Base-by-base conservation (phyloP, 768 basidiomycete species). In the Mycena rebaudengoi region DNA sequence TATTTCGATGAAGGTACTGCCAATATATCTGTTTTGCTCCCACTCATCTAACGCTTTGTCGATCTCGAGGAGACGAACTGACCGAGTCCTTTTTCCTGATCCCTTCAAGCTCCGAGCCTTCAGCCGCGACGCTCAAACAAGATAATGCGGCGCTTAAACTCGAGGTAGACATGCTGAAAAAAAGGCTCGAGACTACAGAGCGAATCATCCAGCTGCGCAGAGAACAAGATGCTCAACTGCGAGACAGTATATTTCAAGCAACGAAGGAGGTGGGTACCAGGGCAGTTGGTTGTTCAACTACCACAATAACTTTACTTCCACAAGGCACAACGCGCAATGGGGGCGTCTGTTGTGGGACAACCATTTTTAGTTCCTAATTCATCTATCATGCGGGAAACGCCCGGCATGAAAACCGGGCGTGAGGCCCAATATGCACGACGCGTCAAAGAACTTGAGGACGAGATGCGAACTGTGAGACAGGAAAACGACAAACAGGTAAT, bases 401-500 rank as follows among this genome's bases (percentile, higher is more conserved):
- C 66, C 11, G 66, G 66, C 43, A 64, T 64, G 18, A 68, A 68
- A 49, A 58, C 62, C 26, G 58, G 62, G 12, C 66, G 66, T 39
- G 66, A 68, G 32, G 78, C 84, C 14, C 84, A 85, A 62, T 85
- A 85, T 65, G 79, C 80, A 26, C 83, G 86, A 25, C 85, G 89
- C 57, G 86, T 93, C 60, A 88, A 91, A 65, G 94, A 95, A 70
- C 82, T 94, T 3, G 94, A 95, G 70, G 93, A 94, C 45, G 94
- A 95, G 64, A 75, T 91, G 18, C 84, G 90, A 57, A 66, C 73
- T 18, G 74, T 90, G 55, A 83, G 87, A 48, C 76, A 76, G 29
- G 94, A 95, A 64, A 94, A 93, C 67, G 93, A 94, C 73, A 93
- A 93, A 77, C 89, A 94, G 80, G 93, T 92, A 50, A 14, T 30